phyloP scores from a whole-genome alignment of 257 asterid genomes.

The Solanum chaucha region DNA sequence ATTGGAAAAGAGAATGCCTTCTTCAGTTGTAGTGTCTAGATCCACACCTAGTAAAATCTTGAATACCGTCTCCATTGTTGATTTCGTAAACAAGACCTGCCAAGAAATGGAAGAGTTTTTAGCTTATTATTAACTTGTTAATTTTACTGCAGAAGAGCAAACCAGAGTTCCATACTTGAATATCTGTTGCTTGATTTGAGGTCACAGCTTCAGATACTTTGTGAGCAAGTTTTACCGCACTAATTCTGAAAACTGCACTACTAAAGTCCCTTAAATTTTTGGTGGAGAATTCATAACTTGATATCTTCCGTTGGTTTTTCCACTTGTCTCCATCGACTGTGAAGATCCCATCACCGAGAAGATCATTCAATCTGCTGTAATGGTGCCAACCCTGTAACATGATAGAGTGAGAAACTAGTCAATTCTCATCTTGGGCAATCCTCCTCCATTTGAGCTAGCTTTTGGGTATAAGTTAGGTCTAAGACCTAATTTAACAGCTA shows the following conservation, averaged over 20 bases:
- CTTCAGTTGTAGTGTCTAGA: slow-evolving; percentile 40
- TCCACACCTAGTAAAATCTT: slow-evolving; percentile 46
- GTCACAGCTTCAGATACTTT: slow-evolving; percentile 37
- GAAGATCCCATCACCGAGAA: slow-evolving; percentile 72
- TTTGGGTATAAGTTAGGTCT: no score
- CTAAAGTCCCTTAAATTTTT: slow-evolving; percentile 58
- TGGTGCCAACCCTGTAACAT: slow-evolving; percentile 42
- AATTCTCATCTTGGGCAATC: no score
- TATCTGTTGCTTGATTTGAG: slow-evolving; percentile 28
- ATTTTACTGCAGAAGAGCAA: background rate
- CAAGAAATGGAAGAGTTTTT: background rate
- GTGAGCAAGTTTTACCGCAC: slow-evolving; percentile 35
- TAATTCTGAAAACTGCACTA: slow-evolving; percentile 37
- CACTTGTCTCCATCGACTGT: slow-evolving; percentile 70
- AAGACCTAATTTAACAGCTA: no score
- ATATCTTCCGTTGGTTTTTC: slow-evolving; percentile 55
- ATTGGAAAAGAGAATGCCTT: slow-evolving; percentile 27
- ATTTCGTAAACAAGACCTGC: slow-evolving; percentile 46
- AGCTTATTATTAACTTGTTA: background rate
- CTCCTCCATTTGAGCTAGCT: no score
- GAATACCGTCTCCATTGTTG: slow-evolving; percentile 45
- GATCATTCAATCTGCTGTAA: slow-evolving; percentile 28
- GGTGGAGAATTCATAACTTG: slow-evolving; percentile 71
- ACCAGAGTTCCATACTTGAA: slow-evolving; percentile 37
- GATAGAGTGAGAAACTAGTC: background rate